A percentile compares a stretch with the other conserved stretches of the same genome.
Conservation (phyloP, 73 alveolate genomes). For the Uronychia setigera region DNA sequence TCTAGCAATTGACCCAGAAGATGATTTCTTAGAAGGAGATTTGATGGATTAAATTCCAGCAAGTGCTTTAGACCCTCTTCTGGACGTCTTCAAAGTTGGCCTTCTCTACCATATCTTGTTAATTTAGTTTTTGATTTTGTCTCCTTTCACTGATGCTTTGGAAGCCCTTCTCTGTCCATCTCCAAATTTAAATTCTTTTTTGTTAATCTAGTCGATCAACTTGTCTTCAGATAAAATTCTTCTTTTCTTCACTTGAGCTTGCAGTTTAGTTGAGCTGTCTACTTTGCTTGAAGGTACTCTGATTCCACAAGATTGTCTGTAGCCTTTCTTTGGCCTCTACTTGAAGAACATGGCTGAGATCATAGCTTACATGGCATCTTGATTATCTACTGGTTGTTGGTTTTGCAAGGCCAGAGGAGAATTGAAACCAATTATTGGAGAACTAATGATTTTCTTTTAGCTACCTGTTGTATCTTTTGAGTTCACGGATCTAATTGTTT, state of each 20-base stretch:
- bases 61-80: background rate
- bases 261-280: constrained; percentile 26
- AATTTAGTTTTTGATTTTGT: background rate
- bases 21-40: background rate
- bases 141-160: background rate
- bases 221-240: background rate
- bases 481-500: background rate
- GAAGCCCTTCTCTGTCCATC: background rate
- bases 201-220: background rate
- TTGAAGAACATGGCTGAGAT: constrained; percentile 87
- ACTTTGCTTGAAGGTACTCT: constrained; percentile 62
- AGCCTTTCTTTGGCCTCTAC: constrained; percentile 61
- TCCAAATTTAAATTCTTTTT: background rate
- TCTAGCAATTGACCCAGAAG: background rate
- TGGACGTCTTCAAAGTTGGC: background rate
- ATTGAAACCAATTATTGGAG: constrained; percentile 48
- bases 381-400: constrained; percentile 9
- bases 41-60: background rate
- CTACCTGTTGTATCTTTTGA: constrained; percentile 21
- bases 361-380: constrained; percentile 80
- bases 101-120: background rate
- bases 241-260: background rate
- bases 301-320: constrained; percentile 52
- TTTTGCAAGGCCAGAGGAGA: constrained; percentile 65
- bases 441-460: constrained; percentile 42